phyloP scores from a whole-genome alignment of 2,329 filamentous ascomycete species.

The Sporothrix schenckii region DNA sequence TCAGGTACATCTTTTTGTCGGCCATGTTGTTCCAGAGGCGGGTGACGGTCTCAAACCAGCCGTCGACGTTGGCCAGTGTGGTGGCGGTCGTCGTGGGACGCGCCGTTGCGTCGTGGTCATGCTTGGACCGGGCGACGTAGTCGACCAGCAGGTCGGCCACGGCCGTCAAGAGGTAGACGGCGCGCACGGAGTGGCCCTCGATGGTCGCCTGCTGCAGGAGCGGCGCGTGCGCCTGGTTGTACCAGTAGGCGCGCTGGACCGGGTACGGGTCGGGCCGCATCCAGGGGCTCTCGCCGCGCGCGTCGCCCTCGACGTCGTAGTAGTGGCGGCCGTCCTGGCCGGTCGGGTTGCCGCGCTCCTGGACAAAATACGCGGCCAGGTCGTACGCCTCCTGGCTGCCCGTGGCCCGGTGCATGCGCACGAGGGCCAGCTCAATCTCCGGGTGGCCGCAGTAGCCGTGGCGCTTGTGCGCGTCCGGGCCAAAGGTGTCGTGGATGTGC shows the following conservation, averaged over 20 bases:
- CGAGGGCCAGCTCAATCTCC: conserved; percentile 9
- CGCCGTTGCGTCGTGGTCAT: too few relatives aligned
- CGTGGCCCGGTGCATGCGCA: not conserved
- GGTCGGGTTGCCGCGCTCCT: not conserved
- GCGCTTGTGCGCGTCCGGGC: not conserved
- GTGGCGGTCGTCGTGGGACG: too few relatives aligned
- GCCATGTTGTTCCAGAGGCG: conserved; percentile 23
- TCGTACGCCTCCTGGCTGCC: not conserved
- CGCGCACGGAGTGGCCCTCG: conserved; percentile 14
- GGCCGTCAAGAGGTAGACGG: conserved; percentile 14
- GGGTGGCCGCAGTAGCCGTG: conserved; percentile 19
- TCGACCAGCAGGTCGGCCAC: conserved; percentile 3
- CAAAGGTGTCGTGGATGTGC: conserved; percentile 14
- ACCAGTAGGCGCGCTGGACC: not conserved
- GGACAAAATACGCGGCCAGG: not conserved
- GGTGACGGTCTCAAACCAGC: not conserved
- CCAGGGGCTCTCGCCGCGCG: conserved; percentile 15
- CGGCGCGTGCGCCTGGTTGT: conserved; percentile 12
- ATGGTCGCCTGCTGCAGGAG: not conserved
- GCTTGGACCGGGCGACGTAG: not conserved
- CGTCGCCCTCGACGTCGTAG: conserved; percentile 18
- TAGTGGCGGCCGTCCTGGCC: conserved; percentile 13
- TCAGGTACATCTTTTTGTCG: conserved; percentile 2
- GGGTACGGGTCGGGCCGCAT: conserved; percentile 18
- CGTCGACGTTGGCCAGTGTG: not conserved